phyloP scores from a whole-genome alignment of 225 moss, liverwort and hornwort species.

The Thuidium tamariscinum region DNA sequence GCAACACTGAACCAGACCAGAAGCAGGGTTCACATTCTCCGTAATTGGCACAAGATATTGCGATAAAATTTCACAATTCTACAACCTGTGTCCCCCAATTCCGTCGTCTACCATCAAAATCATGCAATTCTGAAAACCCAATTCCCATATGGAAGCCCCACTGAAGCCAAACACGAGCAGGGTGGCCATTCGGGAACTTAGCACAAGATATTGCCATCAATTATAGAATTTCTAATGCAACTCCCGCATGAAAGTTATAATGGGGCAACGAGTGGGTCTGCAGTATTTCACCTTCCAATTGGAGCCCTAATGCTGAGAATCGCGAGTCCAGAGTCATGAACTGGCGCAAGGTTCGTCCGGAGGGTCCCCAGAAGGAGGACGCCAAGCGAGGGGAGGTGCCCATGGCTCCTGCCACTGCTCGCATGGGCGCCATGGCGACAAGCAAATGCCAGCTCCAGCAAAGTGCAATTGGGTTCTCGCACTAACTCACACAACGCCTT shows the following conservation, averaged over 20 bases:
- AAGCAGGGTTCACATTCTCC: background rate
- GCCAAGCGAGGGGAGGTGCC: constrained; percentile 17
- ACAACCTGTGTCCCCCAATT: background rate
- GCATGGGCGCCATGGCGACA: constrained; percentile 19
- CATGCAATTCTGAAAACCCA: background rate
- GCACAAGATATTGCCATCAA: background rate
- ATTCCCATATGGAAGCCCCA: background rate
- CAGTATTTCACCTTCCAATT: constrained; percentile 5
- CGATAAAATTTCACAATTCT: background rate
- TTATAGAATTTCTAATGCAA: background rate
- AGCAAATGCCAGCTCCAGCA: background rate
- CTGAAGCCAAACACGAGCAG: background rate
- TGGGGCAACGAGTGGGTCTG: background rate
- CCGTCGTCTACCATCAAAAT: background rate
- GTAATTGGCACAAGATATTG: background rate
- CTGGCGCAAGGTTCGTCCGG: background rate
- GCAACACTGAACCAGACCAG: background rate
- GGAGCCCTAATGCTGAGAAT: background rate
- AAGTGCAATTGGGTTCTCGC: background rate
- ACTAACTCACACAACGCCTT: background rate
- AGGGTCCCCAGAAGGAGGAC: constrained; percentile 30
- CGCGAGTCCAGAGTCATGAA: background rate
- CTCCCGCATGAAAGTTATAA: background rate
- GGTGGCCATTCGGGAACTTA: background rate
- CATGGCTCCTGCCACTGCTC: constrained; percentile 30